Base-by-base conservation (phyloP, 768 basidiomycete genomes). In the Mycena filopes region DNA sequence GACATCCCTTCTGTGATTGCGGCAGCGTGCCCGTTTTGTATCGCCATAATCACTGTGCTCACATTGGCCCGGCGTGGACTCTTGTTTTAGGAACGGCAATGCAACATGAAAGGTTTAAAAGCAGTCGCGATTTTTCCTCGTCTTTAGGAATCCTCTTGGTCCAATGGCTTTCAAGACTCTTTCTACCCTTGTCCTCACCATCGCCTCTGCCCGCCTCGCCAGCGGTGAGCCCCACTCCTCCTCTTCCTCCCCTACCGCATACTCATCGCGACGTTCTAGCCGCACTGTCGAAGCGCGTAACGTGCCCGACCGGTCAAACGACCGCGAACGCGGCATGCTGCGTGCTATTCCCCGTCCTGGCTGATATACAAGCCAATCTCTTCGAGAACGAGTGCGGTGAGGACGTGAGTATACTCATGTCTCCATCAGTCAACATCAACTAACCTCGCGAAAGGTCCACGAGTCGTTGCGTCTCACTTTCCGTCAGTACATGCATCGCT, bases 321-420 rank as follows among this genome's bases (percentile, higher is more conserved):
- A 63, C 43, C 18, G 49, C 67, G 25, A 68, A 70, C 59, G 51
- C 25, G 28, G 67, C 69, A n/a, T 70, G 69, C 55, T 65, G 64
- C 31, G 64, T 50, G 25, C 58, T 61, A 25, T 54, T 66, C 55
- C 63, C 66, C n/a, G 57, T 70, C 26, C 50, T 63, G 5, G 53
- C 55, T 12, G 61, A 63, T 36, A 55, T 63, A 20, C 45, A 55
- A 20, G 18, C 41, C 11, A 61, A 51, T 41, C 33, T 61, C 50
- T 53, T 61, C 25, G 40, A 29, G 12, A 47, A 50, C 18, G 28
- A 5, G 4, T 59, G 57, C 26, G 23, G 36, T 18, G 60, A 61
- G 31, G 60, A 40, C 18, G n/a, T n/a, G n/a, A n/a, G n/a, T n/a
- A n/a, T n/a, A n/a, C n/a, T n/a, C n/a, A n/a, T n/a, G n/a, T n/a